phyloP scores from a whole-genome alignment of 306 rosid species.

The Gynostemma pentaphyllum region DNA sequence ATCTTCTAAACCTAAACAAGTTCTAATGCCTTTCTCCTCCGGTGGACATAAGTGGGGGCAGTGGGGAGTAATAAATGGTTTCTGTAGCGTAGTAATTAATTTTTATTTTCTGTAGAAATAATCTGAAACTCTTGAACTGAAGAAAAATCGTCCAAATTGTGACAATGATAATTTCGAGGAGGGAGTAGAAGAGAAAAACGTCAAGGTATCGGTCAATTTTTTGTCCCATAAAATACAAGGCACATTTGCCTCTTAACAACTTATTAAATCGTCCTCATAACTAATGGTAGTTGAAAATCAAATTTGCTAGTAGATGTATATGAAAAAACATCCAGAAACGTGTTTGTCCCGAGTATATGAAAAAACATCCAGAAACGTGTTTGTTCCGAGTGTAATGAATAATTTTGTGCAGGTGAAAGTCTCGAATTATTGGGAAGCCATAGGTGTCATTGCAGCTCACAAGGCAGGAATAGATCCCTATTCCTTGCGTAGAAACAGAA shows the following conservation, averaged over 20 bases:
- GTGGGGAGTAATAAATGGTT: too few relatives aligned
- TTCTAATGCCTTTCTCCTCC: neutral
- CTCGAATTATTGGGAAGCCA: conserved; percentile 89
- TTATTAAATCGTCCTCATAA: neutral
- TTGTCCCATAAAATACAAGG: neutral
- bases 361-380: neutral
- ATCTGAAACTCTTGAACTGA: neutral
- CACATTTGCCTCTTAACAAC: neutral
- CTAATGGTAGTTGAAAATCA: neutral
- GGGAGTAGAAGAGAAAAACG: neutral
- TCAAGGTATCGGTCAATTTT: neutral
- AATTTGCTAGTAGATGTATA: neutral
- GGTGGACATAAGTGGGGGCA: too few relatives aligned
- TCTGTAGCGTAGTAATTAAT: neutral
- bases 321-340: neutral
- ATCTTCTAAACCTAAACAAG: neutral
- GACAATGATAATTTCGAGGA: too few relatives aligned
- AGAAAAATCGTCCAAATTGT: neutral
- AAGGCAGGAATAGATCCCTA: conserved; percentile 82
- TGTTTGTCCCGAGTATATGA: conserved; percentile 6
- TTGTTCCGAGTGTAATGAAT: conserved; percentile 16
- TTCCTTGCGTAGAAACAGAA: conserved; percentile 57
- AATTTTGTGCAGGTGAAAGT: conserved; percentile 56
- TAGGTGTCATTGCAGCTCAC: conserved; percentile 82
- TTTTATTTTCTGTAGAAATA: neutral